Evolutionary conservation across 352 stramenopile species (phyloP), one percentile per base, ranked within the genome.

Genomic region (Globisporangium abappressorium): DNA sequence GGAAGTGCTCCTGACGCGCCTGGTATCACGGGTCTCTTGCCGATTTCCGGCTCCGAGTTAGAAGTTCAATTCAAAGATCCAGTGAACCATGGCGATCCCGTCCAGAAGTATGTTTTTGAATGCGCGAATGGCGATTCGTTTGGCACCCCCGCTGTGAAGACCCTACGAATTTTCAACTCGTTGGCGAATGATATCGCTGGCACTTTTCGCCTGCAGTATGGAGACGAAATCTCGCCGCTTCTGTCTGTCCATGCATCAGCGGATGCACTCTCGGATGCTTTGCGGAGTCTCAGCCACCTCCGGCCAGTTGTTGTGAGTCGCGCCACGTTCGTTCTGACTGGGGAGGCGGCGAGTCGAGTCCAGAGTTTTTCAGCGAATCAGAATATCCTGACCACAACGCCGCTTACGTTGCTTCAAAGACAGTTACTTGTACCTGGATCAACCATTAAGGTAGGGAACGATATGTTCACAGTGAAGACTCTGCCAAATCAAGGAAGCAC

Each of bases 161-260:
- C 74, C 34, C 24, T 94, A 2, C 76, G 57, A n/a, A 70, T 88
- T 18, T 81, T 63, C 33, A 89, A 80, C 65, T 62, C 64, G 12
- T 20, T 79, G 1, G 71, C 79, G 47, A 79, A 89, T 58, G 82
- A 94, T 56, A 78, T 89, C 14, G 64, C 71, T 7, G 87, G 87
- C 2, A 91, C 80, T 6, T 94, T 94, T 53, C 81, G 70, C 1
- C 49, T 94, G 34, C 76, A 88, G 46, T 94, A 93, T 41, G 87
- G 83, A 5, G 77, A 86, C 36, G 64, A 72, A 4, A 24, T 77
- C 11, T 80, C 85, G 15, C 70, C 74, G 11, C 64, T 89, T n/a
- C 65, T 94, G 18, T 58, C 77, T 24, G 72, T 89, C 18, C 72
- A 94, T 33, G 77, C 77, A 15, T 85, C 80, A 1, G 78, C 86